phyloP scores from a whole-genome alignment of 805 yeast genomes.

The Clavispora fructus region DNA sequence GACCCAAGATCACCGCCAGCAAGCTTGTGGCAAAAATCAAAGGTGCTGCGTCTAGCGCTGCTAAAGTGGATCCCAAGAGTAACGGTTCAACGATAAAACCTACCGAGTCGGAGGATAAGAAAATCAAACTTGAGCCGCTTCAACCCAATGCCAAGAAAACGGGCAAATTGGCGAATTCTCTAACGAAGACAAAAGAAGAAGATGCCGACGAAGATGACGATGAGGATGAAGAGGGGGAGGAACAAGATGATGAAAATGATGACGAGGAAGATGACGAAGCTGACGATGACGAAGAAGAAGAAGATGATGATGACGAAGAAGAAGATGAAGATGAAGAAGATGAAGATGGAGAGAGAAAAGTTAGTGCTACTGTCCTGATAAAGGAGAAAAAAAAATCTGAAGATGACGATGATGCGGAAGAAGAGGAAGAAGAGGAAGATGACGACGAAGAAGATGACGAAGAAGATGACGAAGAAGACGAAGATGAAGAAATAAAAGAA shows the following conservation, averaged over 20 bases:
- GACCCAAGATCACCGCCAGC: not conserved
- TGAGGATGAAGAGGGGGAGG: not conserved
- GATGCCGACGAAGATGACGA: not conserved
- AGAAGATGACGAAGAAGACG: not conserved
- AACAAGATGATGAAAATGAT: not conserved
- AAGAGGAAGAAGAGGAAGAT: not conserved
- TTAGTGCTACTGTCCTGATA: too few species aligned
- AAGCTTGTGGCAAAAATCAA: not conserved
- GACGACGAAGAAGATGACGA: not conserved
- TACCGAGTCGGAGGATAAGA: not conserved
- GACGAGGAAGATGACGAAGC: not conserved
- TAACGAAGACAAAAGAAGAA: not conserved
- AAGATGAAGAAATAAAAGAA: not conserved
- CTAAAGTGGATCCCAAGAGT: slow-evolving; percentile 1
- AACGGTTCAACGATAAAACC: not conserved
- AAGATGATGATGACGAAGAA: not conserved
- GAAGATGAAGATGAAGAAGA: not conserved
- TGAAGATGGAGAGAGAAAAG: not conserved
- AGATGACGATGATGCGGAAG: too few species aligned
- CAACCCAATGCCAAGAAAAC: not conserved
- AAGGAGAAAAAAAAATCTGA: too few species aligned
- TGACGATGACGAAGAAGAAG: not conserved
- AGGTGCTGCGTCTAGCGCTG: slow-evolving; percentile 1
- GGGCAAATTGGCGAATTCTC: not conserved
- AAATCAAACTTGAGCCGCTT: not conserved